A percentile compares a stretch with the other conserved stretches of the same genome.
These are phyloP conservation scores for Ilyonectria mors-panacis DNA, from an alignment of 2,329 filamentous ascomycete genomes.

Conservation along the genomic window DNA sequence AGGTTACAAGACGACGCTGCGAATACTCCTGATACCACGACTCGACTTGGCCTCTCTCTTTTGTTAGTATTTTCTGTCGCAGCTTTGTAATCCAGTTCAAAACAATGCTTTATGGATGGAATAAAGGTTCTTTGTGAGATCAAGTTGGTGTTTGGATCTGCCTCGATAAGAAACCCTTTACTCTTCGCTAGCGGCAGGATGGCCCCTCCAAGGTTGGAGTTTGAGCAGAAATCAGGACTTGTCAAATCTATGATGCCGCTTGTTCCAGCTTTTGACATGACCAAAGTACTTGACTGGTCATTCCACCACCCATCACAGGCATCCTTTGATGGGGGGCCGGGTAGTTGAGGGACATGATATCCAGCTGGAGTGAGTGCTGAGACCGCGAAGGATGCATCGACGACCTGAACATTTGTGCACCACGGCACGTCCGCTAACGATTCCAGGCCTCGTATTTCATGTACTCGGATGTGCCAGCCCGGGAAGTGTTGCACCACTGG, in stretches of 20 bases:
- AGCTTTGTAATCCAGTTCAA: background rate
- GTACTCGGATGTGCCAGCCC: conserved; percentile 45
- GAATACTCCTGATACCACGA: background rate
- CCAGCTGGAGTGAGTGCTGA: conserved; percentile 15
- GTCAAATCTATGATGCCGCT: conserved; percentile 22
- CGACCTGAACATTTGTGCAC: conserved; percentile 1
- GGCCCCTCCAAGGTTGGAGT: no score
- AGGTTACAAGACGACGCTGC: background rate
- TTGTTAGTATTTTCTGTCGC: background rate
- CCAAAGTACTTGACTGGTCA: background rate
- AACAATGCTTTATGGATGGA: background rate
- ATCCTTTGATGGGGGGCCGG: background rate
- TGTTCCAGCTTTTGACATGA: conserved; percentile 10
- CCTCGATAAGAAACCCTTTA: conserved; percentile 16
- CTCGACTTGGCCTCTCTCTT: background rate
- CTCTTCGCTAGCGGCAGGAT: background rate
- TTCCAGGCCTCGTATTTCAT: conserved; percentile 21
- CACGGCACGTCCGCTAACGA: background rate
- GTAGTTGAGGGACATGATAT: conserved; percentile 8
- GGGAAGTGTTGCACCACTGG: conserved; percentile 39
- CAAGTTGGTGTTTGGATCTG: conserved; percentile 18
- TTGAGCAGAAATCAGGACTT: no score
- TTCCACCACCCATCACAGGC: conserved; percentile 3
- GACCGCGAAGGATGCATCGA: conserved; percentile 31
- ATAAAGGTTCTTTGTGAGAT: conserved; percentile 16